Base-by-base conservation (phyloP, 164 flowering plant genomes). In the Pachysandra terminalis region DNA sequence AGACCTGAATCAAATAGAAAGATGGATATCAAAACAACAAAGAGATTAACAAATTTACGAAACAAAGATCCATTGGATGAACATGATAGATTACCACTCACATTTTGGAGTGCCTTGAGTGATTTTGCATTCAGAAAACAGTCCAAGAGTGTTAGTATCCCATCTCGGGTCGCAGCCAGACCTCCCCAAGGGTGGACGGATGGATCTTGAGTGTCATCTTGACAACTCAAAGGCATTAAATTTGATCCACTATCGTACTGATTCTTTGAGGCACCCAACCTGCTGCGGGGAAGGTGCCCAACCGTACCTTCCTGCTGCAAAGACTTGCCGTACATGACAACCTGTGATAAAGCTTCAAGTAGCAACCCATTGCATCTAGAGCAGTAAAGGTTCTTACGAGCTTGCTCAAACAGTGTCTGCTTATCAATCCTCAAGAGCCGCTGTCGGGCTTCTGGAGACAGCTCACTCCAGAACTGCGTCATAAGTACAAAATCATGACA, bases 171-270 rank as follows among this genome's bases (percentile, higher is more conserved):
- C 23, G 96, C 82, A 23, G 87, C 88, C 53, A 95, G 75, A 64
- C 97, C 99, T 66, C 99, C 97, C 99, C 99, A 95, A 58, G 96
- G 97, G 78, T 90, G 97, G 41, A 87, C 86, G 62, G 96, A 85
- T 64, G 97, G 99, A 80, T 89, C 97, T 74, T 85, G 97, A 28
- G 71, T 61, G 64, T 90, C 99, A 78, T 86, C 96, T 32, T 86
- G 79, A 70, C 80, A 78, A 13, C 75, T 60, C 45, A 37, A 40
- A 57, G 58, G 25, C 57, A 64, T 64, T 15, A 49, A 23, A 73
- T 62, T 63, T 1, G 56, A 61, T n/a, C 73, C 81, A 65, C 68
- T 65, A 66, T 80, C 81, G 54, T 21, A 71, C 67, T 79, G 80
- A 68, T 66, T 76, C 70, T 73, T 80, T 10, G 65, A 70, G 48